A percentile compares a stretch with the other conserved stretches of the same genome.
Conservation (phyloP, 768 basidiomycete species). For the Leccinum boreale region DNA sequence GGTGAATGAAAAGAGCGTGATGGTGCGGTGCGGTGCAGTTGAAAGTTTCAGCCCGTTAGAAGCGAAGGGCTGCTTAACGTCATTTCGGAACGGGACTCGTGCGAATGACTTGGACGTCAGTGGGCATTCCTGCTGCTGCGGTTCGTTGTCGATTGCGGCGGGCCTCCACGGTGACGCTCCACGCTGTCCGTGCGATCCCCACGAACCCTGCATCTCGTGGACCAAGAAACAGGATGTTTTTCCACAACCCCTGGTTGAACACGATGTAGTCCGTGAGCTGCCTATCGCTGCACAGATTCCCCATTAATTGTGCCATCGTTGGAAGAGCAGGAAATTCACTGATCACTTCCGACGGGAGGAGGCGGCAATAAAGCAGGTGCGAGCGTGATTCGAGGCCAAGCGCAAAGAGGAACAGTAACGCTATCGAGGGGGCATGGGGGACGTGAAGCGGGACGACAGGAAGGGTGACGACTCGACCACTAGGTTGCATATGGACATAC, state of each 20-base stretch:
- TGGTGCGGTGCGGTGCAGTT: neutral
- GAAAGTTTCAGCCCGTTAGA: neutral
- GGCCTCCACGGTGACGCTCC: slow-evolving; percentile 76
- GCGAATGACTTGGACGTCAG: slow-evolving; percentile 8
- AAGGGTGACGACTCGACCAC: slow-evolving; percentile 41
- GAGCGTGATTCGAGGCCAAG: slow-evolving; percentile 49
- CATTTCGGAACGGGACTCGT: slow-evolving; percentile 15
- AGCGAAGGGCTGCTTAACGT: slow-evolving; percentile 14
- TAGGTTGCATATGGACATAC: slow-evolving; percentile 13
- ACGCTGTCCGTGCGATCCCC: slow-evolving; percentile 54
- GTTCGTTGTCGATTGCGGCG: slow-evolving; percentile 29
- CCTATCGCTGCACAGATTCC: slow-evolving; percentile 36
- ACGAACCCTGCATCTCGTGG: slow-evolving; percentile 43
- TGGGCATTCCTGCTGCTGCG: slow-evolving; percentile 9
- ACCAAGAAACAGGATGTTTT: slow-evolving; percentile 56
- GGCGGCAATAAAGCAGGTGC: slow-evolving; percentile 44
- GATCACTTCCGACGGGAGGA: slow-evolving; percentile 49
- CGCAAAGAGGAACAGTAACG: slow-evolving; percentile 58
- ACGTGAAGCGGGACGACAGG: slow-evolving; percentile 47
- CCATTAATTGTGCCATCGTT: slow-evolving; percentile 53
- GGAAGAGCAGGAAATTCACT: slow-evolving; percentile 62
- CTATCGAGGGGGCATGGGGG: slow-evolving; percentile 52
- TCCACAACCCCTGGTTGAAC: slow-evolving; percentile 63
- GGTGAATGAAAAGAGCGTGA: slow-evolving; percentile 22
- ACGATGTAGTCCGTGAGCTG: slow-evolving; percentile 30